Base-by-base conservation (phyloP, 176 grass and related monocot genomes). In the Musa schizocarpa region DNA sequence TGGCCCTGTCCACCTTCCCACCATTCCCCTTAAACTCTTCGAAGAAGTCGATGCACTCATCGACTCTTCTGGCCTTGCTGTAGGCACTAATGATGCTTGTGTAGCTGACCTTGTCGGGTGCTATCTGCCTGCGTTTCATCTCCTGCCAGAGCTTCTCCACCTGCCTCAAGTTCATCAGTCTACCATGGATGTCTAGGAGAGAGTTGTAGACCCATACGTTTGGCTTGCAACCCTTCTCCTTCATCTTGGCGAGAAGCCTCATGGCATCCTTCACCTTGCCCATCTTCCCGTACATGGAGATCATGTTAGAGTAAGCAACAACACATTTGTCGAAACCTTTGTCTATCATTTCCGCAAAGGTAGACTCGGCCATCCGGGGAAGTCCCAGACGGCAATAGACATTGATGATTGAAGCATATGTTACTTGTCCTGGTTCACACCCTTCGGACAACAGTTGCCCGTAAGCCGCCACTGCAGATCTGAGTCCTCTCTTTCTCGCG, bases 121-220 rank as follows among this genome's bases (percentile, higher is more conserved):
- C 53, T 13, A 93, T 76, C 52, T 86, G 91, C 50, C 94, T 81
- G 26, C 90, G 86, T 79, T 76, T 34, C 94, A 98, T 98, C 86
- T 93, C 90, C 73, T 78, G 88, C 88, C 90, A 93, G 62, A 91
- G 79, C 79, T 98, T 98, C 76, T 98, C 94, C 9, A 89, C 90
- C 69, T 91, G 88, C 88, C 87, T 88, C 14, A 80, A 54, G 69
- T 91, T 80, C 63, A 83, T 83, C 8, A 91, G 56, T 72, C 81
- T 82, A 25, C 90, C 86, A 49, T 87, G 87, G 84, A 91, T 87
- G 87, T 98, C 90, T n/a, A 98, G 68, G 17, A 98, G 90, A 48
- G 94, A 88, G 82, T 98, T 98, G 80, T 98, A 98, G 25, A 98
- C 90, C 63, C 81, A 86, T 1, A 86, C 80, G 25, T 98, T 98